Percentiles rank a stretch among this genome's conserved stretches.
phyloP scores from a whole-genome alignment of 2,329 filamentous ascomycete genomes.

The Pseudogymnoascus sp. region DNA sequence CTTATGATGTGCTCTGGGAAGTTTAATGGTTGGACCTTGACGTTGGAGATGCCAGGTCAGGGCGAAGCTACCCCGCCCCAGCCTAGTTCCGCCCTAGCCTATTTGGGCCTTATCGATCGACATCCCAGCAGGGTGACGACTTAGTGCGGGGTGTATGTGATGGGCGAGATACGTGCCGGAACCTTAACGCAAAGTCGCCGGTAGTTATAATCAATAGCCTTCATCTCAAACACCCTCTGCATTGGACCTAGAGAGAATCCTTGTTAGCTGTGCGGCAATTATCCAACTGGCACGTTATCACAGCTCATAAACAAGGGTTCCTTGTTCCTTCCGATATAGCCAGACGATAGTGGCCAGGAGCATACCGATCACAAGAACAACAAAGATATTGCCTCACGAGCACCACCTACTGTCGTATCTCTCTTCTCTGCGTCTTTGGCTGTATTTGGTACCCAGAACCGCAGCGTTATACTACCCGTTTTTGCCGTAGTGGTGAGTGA shows the following conservation, averaged over 20 bases:
- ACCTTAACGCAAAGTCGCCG: background rate
- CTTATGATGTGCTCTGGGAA: background rate
- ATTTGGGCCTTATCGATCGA: conserved; percentile 4
- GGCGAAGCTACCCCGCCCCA: background rate
- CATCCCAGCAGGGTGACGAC: conserved; percentile 1
- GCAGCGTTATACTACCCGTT: background rate
- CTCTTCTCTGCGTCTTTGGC: background rate
- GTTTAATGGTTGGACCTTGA: background rate
- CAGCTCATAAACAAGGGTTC: background rate
- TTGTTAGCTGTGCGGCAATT: background rate
- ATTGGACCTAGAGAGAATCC: background rate
- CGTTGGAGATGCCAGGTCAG: background rate
- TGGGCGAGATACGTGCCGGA: background rate
- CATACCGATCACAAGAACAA: background rate
- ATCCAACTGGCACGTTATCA: background rate
- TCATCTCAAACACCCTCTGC: background rate
- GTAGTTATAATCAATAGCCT: background rate
- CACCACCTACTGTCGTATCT: background rate
- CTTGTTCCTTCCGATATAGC: background rate
- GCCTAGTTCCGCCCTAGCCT: background rate
- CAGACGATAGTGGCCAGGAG: background rate
- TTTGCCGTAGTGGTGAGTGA: background rate
- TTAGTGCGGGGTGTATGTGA: conserved; percentile 1
- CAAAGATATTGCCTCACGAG: background rate
- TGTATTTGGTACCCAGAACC: background rate